Conservation (phyloP, 2,329 filamentous ascomycete genomes). For the Coniochaeta hoffmannii region DNA sequence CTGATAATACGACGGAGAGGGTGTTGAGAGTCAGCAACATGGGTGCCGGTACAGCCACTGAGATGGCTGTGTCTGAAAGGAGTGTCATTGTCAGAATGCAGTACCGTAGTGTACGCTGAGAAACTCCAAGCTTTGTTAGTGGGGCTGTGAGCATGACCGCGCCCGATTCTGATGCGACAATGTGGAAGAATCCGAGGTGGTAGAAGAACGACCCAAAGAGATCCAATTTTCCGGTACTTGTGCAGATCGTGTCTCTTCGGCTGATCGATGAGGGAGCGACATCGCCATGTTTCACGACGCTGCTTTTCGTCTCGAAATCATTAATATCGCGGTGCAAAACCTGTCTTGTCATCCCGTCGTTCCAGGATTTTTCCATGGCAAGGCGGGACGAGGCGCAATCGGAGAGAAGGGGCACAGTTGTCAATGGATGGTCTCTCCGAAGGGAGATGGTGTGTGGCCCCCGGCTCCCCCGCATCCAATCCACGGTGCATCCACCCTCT, state of each 20-base stretch:
- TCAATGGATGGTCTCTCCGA: neutral
- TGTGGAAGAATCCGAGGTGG: neutral
- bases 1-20: neutral
- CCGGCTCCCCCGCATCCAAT: slow-evolving; percentile 1
- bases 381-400: neutral
- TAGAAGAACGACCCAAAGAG: neutral
- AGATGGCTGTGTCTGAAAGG: neutral
- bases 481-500: neutral
- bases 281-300: neutral
- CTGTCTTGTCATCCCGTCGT: neutral
- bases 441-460: neutral
- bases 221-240: neutral
- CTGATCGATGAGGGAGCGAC: neutral
- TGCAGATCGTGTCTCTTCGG: neutral
- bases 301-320: neutral
- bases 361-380: neutral
- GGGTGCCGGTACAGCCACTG: neutral
- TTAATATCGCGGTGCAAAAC: neutral
- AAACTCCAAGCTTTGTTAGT: neutral
- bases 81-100: too few relatives aligned
- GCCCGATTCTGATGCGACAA: neutral
- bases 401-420: neutral
- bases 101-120: too few relatives aligned
- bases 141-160: neutral
- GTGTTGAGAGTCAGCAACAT: neutral